phyloP scores from a whole-genome alignment of 495 filamentous ascomycete genomes.

The Chaetomium fimeti region DNA sequence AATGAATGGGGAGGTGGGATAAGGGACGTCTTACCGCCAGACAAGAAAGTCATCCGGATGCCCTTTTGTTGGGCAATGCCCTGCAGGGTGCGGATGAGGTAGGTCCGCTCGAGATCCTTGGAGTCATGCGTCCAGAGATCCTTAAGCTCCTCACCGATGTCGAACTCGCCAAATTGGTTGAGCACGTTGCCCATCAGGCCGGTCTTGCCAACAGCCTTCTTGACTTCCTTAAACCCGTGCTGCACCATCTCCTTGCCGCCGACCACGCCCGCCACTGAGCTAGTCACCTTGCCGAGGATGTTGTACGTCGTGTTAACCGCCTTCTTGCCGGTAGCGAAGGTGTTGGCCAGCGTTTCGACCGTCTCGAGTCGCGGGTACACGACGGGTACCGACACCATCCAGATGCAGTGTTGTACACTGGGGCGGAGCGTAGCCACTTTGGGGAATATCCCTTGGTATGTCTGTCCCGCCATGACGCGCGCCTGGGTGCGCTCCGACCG shows the following conservation, averaged over 20 bases:
- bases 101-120: constrained; percentile 96
- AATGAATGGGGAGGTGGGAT: background rate
- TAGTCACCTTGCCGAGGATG: constrained; percentile 87
- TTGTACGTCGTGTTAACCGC: constrained; percentile 95
- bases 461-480: constrained; percentile 93
- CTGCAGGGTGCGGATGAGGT: constrained; percentile 92
- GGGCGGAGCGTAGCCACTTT: constrained; percentile 90
- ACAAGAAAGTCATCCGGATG: constrained; percentile 93
- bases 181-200: constrained; percentile 92
- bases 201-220: constrained; percentile 91
- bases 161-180: constrained; percentile 96
- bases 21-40: constrained; percentile 57
- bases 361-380: constrained; percentile 90
- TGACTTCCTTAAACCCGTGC: constrained; percentile 88
- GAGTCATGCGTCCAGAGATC: constrained; percentile 98
- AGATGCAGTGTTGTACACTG: constrained; percentile 91
- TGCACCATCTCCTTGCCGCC: constrained; percentile 89
- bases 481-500: constrained; percentile 86
- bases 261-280: constrained; percentile 89
- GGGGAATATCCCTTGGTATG: constrained; percentile 95
- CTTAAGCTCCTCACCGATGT: constrained; percentile 87
- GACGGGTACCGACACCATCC: constrained; percentile 88
- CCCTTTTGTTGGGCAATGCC: constrained; percentile 91
- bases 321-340: constrained; percentile 92
- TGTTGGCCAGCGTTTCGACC: constrained; percentile 83